A percentile compares a stretch with the other conserved stretches of the same genome.
Conservation (phyloP, 768 basidiomycete species). For the Kwoniella sp. region DNA sequence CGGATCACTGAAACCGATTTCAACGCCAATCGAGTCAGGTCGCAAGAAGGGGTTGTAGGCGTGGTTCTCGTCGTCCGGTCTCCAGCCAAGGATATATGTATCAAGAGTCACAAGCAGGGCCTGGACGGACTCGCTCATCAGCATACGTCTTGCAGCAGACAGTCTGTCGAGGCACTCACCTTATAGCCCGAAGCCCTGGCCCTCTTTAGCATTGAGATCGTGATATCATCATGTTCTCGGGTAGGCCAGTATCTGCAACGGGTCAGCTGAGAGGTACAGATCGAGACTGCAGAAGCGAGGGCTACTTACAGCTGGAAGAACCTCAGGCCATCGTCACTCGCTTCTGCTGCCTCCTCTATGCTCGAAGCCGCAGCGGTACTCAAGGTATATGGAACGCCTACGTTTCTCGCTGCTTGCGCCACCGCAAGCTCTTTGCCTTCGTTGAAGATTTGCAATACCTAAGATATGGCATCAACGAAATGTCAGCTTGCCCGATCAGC, state of each 20-base stretch:
- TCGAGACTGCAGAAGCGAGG: background rate
- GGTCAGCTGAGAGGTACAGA: background rate
- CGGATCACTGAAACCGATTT: constrained; percentile 9
- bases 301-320: background rate
- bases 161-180: background rate
- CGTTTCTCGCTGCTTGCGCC: background rate
- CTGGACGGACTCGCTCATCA: background rate
- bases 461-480: background rate
- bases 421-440: background rate
- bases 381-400: background rate
- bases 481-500: background rate
- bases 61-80: constrained; percentile 1
- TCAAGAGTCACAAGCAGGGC: constrained; percentile 5
- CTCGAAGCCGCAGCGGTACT: background rate
- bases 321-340: background rate
- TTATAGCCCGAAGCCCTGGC: constrained; percentile 1
- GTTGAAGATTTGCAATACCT: constrained; percentile 1
- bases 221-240: constrained; percentile 1
- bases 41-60: background rate
- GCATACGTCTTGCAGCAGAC: too few species aligned
- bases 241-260: background rate
- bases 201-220: constrained; percentile 3
- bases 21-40: background rate
- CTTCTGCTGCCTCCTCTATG: background rate
- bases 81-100: constrained; percentile 8